phyloP scores from a whole-genome alignment of 2,329 filamentous ascomycete species.

The Fusarium camptoceras region DNA sequence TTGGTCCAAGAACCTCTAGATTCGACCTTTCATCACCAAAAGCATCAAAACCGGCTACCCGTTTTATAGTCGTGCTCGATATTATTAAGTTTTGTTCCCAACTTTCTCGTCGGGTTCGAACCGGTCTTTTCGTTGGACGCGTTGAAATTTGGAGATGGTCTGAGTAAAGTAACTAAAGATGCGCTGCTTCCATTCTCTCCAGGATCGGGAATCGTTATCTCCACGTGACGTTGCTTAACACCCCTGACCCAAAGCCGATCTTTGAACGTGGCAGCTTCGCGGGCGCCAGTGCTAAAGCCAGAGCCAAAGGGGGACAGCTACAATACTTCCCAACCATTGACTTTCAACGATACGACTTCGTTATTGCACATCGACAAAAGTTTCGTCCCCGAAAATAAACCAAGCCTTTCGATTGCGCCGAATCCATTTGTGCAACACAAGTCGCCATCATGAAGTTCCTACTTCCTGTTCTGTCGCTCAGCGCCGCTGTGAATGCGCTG shows the following conservation, averaged over 20 bases:
- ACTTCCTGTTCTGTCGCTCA: slow-evolving; percentile 74
- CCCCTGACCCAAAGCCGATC: slow-evolving; percentile 51
- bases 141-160: slow-evolving; percentile 31
- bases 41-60: slow-evolving; percentile 22
- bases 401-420: slow-evolving; percentile 34
- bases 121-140: slow-evolving; percentile 24
- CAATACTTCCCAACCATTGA: slow-evolving; percentile 17
- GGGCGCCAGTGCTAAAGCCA: slow-evolving; percentile 26
- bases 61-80: background rate
- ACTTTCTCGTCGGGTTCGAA: slow-evolving; percentile 18
- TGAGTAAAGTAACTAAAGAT: slow-evolving; percentile 17
- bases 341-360: slow-evolving; percentile 17
- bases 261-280: slow-evolving; percentile 67
- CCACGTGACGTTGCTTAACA: slow-evolving; percentile 52
- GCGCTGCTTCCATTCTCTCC: slow-evolving; percentile 2
- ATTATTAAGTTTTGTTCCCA: background rate
- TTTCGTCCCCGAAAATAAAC: background rate
- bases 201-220: slow-evolving; percentile 28
- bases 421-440: slow-evolving; percentile 8
- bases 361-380: slow-evolving; percentile 23
- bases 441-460: slow-evolving; percentile 66
- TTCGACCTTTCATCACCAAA: slow-evolving; percentile 40
- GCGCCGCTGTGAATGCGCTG: slow-evolving; percentile 78
- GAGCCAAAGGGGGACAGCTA: slow-evolving; percentile 34
- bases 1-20: slow-evolving; percentile 23